Percentiles rank a stretch among this genome's conserved stretches.
Evolutionary conservation across 2,329 filamentous ascomycete genomes (phyloP).

Genomic region (Botryosphaeria agaves): DNA sequence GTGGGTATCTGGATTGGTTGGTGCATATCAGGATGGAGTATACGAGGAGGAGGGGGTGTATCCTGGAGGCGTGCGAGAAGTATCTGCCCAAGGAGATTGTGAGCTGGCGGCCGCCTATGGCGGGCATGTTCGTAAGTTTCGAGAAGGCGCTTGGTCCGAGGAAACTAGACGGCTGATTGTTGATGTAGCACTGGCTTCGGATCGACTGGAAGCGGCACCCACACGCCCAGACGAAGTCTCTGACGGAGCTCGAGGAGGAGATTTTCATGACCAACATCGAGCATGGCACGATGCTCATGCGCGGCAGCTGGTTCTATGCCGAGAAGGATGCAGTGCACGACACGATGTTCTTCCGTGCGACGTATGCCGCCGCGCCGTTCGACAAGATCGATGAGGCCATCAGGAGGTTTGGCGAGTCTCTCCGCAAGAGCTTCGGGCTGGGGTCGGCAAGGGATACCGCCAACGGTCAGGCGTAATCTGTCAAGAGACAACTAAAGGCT

Average conservation of each 20-base stretch:
- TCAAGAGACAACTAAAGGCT: too few relatives aligned
- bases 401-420: slow-evolving; percentile 52
- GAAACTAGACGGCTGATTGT: too few relatives aligned
- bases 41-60: slow-evolving; percentile 56
- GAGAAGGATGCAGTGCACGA: slow-evolving; percentile 40
- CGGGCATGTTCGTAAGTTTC: slow-evolving; percentile 99
- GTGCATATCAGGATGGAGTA: slow-evolving; percentile 69
- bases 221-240: slow-evolving; percentile 26
- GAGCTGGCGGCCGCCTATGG: slow-evolving; percentile 60
- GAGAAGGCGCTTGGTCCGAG: too few relatives aligned
- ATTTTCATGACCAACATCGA: slow-evolving; percentile 67
- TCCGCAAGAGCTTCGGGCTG: slow-evolving; percentile 43
- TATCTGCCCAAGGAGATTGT: slow-evolving; percentile 59
- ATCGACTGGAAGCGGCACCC: slow-evolving; percentile 53
- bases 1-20: slow-evolving; percentile 78
- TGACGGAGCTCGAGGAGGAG: slow-evolving; percentile 60
- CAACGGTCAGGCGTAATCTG: too few relatives aligned
- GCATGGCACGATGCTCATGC: slow-evolving; percentile 61
- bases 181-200: slow-evolving; percentile 62
- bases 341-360: slow-evolving; percentile 76
- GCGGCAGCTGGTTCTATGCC: slow-evolving; percentile 83
- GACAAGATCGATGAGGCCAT: slow-evolving; percentile 33
- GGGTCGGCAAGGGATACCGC: slow-evolving; percentile 6
- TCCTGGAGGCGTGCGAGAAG: slow-evolving; percentile 65
- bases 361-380: slow-evolving; percentile 60